Percentiles rank a stretch among this genome's conserved stretches.
phyloP scores from a whole-genome alignment of 139 green algal species.

The Chlamydomonas sphaeroides region DNA sequence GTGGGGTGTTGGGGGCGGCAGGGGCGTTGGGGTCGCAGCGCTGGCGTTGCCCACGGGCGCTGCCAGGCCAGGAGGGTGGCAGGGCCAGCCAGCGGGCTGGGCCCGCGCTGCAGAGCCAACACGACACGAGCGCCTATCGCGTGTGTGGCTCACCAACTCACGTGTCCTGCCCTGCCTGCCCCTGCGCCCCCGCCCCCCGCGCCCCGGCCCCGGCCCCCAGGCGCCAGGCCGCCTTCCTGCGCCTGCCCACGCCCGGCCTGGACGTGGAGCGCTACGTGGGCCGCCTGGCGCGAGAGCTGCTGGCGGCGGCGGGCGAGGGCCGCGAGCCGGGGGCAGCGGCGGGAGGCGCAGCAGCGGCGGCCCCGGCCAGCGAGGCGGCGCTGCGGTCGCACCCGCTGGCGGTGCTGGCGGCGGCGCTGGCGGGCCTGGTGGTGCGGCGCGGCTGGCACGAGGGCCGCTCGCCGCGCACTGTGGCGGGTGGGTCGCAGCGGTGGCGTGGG shows the following conservation, averaged over 20 bases:
- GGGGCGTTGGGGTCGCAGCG: no score
- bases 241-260: neutral
- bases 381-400: conserved; percentile 7
- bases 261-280: conserved; percentile 27
- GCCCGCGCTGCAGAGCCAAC: no score
- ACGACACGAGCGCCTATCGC: no score
- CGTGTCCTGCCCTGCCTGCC: neutral
- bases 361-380: neutral
- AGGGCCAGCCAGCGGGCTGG: no score
- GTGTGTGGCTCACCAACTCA: no score
- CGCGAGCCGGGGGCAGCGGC: neutral
- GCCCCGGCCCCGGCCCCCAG: neutral
- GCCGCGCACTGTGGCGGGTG: conserved; percentile 26
- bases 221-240: conserved; percentile 19
- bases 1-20: no score
- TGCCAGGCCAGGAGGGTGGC: no score
- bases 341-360: neutral
- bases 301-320: neutral
- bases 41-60: no score
- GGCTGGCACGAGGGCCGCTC: conserved; percentile 34
- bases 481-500: neutral
- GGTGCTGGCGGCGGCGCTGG: neutral
- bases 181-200: neutral
- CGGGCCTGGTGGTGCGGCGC: conserved; percentile 18
- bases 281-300: conserved; percentile 3